phyloP scores from a whole-genome alignment of 2,329 filamentous ascomycete species.

The Trichocomaceae sp. region DNA sequence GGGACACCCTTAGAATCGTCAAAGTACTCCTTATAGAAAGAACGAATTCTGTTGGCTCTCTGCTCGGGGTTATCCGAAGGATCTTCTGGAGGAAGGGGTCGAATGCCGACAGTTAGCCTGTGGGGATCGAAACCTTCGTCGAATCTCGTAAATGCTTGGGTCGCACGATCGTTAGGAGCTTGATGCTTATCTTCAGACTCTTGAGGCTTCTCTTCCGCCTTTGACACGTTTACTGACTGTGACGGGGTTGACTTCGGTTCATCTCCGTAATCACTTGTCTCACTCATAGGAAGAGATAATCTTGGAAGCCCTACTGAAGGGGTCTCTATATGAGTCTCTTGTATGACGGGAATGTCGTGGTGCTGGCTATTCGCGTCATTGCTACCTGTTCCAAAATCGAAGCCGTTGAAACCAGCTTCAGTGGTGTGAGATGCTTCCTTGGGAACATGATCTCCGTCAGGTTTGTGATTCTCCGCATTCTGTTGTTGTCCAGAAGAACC shows the following conservation, averaged over 20 bases:
- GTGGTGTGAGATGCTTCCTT: background rate
- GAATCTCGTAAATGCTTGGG: slow-evolving; percentile 17
- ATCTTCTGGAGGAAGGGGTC: slow-evolving; percentile 82
- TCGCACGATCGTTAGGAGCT: slow-evolving; percentile 20
- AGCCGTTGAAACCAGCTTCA: slow-evolving; percentile 7
- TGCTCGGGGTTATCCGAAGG: slow-evolving; percentile 86
- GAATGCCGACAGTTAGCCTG: slow-evolving; percentile 57
- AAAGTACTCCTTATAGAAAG: slow-evolving; percentile 99
- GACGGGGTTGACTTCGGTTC: slow-evolving; percentile 45
- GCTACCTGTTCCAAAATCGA: slow-evolving; percentile 10
- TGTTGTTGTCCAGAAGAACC: background rate
- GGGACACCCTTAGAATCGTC: slow-evolving; percentile 63
- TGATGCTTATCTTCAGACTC: slow-evolving; percentile 14
- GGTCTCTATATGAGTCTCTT: slow-evolving; percentile 2
- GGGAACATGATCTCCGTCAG: background rate
- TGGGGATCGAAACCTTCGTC: slow-evolving; percentile 38
- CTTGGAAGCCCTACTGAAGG: slow-evolving; percentile 19
- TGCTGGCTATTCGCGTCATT: background rate
- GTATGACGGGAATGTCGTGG: slow-evolving; percentile 7
- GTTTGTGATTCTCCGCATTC: background rate
- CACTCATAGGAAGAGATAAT: slow-evolving; percentile 39
- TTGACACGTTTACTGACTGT: slow-evolving; percentile 28
- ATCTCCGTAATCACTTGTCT: slow-evolving; percentile 51
- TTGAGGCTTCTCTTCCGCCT: slow-evolving; percentile 16
- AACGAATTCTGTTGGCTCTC: slow-evolving; percentile 90